These are phyloP conservation scores for Mortierella sp. DNA, from an alignment of 371 early-diverging fungal genomes.

Conservation along the genomic window DNA sequence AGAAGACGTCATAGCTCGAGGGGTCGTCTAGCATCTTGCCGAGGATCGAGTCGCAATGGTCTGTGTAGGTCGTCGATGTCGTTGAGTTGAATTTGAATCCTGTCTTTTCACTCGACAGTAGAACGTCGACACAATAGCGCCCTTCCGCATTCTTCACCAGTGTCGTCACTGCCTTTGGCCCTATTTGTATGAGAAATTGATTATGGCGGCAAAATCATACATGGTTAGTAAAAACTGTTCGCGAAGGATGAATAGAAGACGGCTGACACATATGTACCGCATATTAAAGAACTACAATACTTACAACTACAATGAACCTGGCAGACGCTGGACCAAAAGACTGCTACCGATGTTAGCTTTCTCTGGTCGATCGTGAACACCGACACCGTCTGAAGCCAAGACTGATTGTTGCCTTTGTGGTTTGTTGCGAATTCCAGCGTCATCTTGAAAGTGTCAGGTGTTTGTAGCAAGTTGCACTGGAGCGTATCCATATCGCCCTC, in stretches of 20 bases:
- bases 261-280: background rate
- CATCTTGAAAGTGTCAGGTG: background rate
- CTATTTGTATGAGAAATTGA: background rate
- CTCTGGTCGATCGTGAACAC: background rate
- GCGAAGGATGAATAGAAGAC: too few relatives aligned
- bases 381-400: background rate
- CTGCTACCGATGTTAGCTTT: background rate
- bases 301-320: background rate
- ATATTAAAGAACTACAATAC: background rate
- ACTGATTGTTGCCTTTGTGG: background rate
- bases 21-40: conserved; percentile 30
- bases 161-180: background rate
- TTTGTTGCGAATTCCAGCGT: background rate
- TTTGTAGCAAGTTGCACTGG: background rate
- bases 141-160: background rate
- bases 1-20: conserved; percentile 31
- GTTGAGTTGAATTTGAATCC: background rate
- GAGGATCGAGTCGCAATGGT: conserved; percentile 29
- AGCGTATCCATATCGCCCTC: conserved; percentile 1
- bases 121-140: background rate
- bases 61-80: conserved; percentile 1
- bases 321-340: background rate
- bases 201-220: background rate
- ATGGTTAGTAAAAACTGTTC: background rate
- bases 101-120: background rate